Conservation (phyloP, 805 yeast genomes). For the Yarrowia alimentaria region DNA sequence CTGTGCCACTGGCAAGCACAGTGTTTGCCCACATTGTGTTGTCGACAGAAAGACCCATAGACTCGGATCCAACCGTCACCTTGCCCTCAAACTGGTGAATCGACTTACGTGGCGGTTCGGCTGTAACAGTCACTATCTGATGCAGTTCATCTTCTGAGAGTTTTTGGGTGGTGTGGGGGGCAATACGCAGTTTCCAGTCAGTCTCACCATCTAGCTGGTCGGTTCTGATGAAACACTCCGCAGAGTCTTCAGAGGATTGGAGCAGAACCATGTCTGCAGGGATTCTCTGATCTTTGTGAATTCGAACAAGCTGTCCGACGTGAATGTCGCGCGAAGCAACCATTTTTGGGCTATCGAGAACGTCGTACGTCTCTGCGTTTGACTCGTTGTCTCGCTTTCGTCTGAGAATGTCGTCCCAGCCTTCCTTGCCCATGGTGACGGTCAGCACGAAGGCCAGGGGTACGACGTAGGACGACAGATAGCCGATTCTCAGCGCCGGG, state of each 20-base stretch:
- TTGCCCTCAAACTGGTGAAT: constrained; percentile 82
- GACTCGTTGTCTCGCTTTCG: constrained; percentile 87
- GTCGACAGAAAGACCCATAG: constrained; percentile 63
- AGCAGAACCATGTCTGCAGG: constrained; percentile 91
- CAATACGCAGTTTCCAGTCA: constrained; percentile 92
- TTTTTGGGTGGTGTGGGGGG: constrained; percentile 71
- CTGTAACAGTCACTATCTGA: constrained; percentile 54
- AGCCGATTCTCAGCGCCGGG: constrained; percentile 89
- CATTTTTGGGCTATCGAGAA: constrained; percentile 42
- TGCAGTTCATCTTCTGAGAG: constrained; percentile 44
- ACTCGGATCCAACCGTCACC: constrained; percentile 57
- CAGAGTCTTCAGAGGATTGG: constrained; percentile 74
- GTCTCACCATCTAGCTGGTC: constrained; percentile 99
- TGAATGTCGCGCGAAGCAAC: constrained; percentile 61
- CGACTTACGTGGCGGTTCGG: constrained; percentile 78
- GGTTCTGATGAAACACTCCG: constrained; percentile 91
- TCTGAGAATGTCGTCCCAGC: constrained; percentile 87
- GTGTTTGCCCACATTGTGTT: constrained; percentile 98
- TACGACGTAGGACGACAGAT: constrained; percentile 85
- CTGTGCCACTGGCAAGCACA: constrained; percentile 90
- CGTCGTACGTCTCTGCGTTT: constrained; percentile 78
- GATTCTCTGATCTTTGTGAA: constrained; percentile 78
- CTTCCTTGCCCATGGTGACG: constrained; percentile 95
- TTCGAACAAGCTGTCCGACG: constrained; percentile 80
- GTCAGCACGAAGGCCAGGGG: constrained; percentile 90